Base-by-base conservation (phyloP, 108 stramenopile species). In the Schizochytrium sp. region DNA sequence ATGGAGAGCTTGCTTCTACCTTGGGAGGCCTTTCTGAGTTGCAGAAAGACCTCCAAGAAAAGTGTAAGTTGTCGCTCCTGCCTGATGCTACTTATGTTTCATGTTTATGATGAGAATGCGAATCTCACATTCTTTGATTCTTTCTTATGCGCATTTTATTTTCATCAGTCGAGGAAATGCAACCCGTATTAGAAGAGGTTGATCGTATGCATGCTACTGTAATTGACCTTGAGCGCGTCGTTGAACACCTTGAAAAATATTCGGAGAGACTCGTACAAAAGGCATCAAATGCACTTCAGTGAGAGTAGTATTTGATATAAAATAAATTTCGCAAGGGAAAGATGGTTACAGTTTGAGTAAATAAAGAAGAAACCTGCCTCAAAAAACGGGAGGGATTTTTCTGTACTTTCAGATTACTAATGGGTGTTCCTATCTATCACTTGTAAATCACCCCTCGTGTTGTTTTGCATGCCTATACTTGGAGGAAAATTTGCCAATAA, bases 151-250 rank as follows among this genome's bases (percentile, higher is more conserved):
- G 59, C 1, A 2, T 2, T 60, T 17, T 17, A 7, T 69, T 7
- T 69, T 69, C 28, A 44, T 12, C 64, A 69, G 64, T 44, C 28
- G 64, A 69, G 2, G 64, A 69, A 44, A 69, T 69, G 64, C 64
- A 38, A 2, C 64, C 64, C 64, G 64, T 69, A 5, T 44, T 69
- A 38, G 64, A 69, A 44, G 64, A 69, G 28, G 64, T 69, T 8
- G 64, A 69, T 44, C 64, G 64, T 44, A 10, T 69, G 12, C 64
- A 69, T 69, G 64, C 64, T 7, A 69, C 64, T 44, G 64, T 69
- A 8, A 38, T 69, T 44, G 64, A 69, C 64, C 64, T 69, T 44
- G 64, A 3, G 44, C 64, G 64, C 1, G 64, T 69, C 12, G 64
- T 69, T 8, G 64, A 69, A 15, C 64, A 69, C 64, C 28, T 69